A percentile compares a stretch with the other conserved stretches of the same genome.
Conservation (phyloP, 768 basidiomycete genomes). For the Tulasnella sp. region DNA sequence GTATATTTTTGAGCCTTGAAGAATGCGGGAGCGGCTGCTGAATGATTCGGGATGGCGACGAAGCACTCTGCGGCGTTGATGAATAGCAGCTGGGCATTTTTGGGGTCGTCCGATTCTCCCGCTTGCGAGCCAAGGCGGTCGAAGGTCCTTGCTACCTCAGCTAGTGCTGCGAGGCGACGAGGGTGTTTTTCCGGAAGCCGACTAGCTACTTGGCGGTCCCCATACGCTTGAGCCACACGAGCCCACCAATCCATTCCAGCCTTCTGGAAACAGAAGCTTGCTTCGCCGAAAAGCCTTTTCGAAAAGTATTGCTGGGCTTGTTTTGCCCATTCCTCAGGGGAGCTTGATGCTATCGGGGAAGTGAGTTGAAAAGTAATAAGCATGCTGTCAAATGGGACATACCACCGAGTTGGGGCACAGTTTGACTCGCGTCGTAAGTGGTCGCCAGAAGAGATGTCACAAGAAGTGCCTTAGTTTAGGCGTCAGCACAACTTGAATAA, state of each 20-base stretch:
- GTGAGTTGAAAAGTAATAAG: background rate
- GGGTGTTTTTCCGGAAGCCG: background rate
- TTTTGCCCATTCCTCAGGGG: constrained; percentile 3
- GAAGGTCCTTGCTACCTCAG: background rate
- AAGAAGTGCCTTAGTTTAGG: background rate
- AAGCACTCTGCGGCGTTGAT: background rate
- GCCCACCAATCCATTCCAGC: constrained; percentile 11
- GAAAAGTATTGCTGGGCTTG: background rate
- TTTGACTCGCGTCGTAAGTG: background rate
- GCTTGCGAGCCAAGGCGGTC: background rate
- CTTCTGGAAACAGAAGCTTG: constrained; percentile 17
- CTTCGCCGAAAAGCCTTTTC: constrained; percentile 10
- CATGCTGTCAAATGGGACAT: background rate
- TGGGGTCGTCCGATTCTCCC: background rate
- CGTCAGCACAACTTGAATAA: background rate
- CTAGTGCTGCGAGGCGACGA: background rate
- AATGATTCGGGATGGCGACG: background rate
- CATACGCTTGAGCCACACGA: background rate
- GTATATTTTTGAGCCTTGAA: constrained; percentile 13
- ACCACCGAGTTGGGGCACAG: background rate
- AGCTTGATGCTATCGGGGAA: background rate
- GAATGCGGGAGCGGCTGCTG: background rate
- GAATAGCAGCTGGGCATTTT: background rate
- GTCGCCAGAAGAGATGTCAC: background rate
- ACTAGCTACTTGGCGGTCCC: background rate